phyloP scores from a whole-genome alignment of 2,329 filamentous ascomycete genomes.

The Penicillium palitans region DNA sequence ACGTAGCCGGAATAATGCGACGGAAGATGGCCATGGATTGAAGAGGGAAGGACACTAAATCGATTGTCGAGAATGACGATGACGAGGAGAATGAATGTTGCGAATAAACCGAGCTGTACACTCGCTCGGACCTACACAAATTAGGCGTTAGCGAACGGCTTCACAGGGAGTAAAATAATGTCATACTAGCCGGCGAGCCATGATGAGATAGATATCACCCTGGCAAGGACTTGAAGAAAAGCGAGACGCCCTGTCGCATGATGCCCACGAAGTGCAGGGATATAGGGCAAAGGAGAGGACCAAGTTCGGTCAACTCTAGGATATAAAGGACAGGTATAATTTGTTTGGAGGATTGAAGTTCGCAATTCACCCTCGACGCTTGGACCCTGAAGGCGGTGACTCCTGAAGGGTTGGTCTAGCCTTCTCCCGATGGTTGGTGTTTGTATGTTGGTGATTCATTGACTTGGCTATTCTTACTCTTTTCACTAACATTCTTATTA shows the following conservation, averaged over 20 bases:
- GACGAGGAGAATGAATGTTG: slow-evolving; percentile 66
- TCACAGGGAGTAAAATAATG: not conserved
- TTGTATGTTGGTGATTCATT: not conserved
- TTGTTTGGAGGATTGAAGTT: slow-evolving; percentile 9
- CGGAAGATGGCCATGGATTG: slow-evolving; percentile 84
- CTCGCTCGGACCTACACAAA: slow-evolving; percentile 59
- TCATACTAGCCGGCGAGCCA: slow-evolving; percentile 48
- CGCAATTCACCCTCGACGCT: slow-evolving; percentile 17
- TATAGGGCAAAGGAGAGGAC: slow-evolving; percentile 29
- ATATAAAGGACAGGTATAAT: slow-evolving; percentile 12
- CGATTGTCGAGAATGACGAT: slow-evolving; percentile 83
- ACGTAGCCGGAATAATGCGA: slow-evolving; percentile 80
- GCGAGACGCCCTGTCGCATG: slow-evolving; percentile 35
- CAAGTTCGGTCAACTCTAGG: slow-evolving; percentile 31
- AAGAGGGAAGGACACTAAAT: slow-evolving; percentile 80
- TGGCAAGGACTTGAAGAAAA: slow-evolving; percentile 32
- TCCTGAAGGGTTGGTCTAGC: slow-evolving; percentile 17
- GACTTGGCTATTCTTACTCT: not conserved
- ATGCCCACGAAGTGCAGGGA: slow-evolving; percentile 21
- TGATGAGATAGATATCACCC: slow-evolving; percentile 35
- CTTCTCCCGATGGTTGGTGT: not conserved
- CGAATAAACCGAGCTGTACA: slow-evolving; percentile 70
- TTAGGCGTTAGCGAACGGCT: slow-evolving; percentile 5
- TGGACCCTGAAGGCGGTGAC: slow-evolving; percentile 34
- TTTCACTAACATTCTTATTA: not conserved